Base-by-base conservation (phyloP, 768 basidiomycete genomes). In the Mycena sanguinolenta region DNA sequence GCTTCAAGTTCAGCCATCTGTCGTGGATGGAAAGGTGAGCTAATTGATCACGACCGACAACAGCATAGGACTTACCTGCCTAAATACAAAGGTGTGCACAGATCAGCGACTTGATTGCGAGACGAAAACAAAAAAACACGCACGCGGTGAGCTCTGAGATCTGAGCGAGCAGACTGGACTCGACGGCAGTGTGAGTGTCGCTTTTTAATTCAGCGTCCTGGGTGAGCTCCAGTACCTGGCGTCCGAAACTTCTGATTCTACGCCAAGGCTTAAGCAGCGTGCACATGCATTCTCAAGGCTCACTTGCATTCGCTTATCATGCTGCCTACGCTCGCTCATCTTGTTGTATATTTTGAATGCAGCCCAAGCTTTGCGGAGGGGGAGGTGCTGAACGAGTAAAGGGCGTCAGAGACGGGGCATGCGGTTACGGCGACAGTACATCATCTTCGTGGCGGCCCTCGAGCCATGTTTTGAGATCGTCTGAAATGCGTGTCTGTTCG, bases 391-490 rank as follows among this genome's bases (percentile, higher is more conserved):
- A 38, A 39, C 30, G 44, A 68, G 59, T 57, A 58, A 36, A 38
- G 17, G 27, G 60, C 55, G 54, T 69, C 36, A 63, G 46, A 55
- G 75, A 61, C 28, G 54, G 62, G 62, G 66, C 13, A 55, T 46
- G 8, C 36, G 50, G 73, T 58, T 57, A 44, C 73, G 66, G 27
- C 72, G 50, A 59, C 38, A 27, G 23, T 55, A 85, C 84, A 67
- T 81, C 73, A 59, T 85, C 86, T 0, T 81, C 78, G 34, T 81
- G 68, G 50, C 82, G 84, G n/a, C 71, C 69, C 25, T 75, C 75
- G 60, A 92, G 81, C 88, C 89, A 92, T 36, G 76, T 72, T 59
- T 87, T 84, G 44, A 88, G 86, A 73, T 89, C 88, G 25, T 75
- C 75, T 28, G 86, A 78, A 25, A 89, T 75, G 10, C 80, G 82